Conservation (phyloP, 352 stramenopile species). For the Globisporangium iwayamae region DNA sequence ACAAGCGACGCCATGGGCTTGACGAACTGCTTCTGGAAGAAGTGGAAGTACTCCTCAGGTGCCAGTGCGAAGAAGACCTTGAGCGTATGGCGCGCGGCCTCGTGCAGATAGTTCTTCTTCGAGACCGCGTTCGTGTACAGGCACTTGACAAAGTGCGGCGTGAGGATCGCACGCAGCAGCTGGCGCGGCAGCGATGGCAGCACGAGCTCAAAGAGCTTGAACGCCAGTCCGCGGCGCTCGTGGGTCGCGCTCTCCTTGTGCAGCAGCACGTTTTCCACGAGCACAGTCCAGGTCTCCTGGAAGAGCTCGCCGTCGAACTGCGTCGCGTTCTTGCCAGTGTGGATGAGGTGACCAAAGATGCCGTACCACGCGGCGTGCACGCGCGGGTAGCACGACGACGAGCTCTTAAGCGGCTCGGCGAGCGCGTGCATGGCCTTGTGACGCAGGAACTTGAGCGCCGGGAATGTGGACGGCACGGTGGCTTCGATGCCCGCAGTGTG, state of each 20-base stretch:
- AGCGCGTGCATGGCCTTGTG: constrained; percentile 64
- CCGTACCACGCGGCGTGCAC: constrained; percentile 77
- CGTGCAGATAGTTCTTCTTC: constrained; percentile 83
- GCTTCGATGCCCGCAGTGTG: constrained; percentile 36
- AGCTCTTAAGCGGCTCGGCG: constrained; percentile 59
- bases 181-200: constrained; percentile 43
- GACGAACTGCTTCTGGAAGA: constrained; percentile 68
- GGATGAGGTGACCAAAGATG: constrained; percentile 73
- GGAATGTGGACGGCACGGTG: constrained; percentile 33
- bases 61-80: constrained; percentile 48
- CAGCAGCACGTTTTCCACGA: constrained; percentile 80
- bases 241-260: constrained; percentile 46
- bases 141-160: constrained; percentile 75
- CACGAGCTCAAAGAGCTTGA: constrained; percentile 84
- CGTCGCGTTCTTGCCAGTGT: constrained; percentile 29
- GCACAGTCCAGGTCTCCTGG: constrained; percentile 73
- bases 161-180: constrained; percentile 61
- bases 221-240: constrained; percentile 67
- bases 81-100: constrained; percentile 65
- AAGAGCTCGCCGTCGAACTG: constrained; percentile 62
- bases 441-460: constrained; percentile 39
- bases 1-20: constrained; percentile 59
- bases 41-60: constrained; percentile 64
- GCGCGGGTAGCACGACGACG: constrained; percentile 68
- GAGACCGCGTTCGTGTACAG: constrained; percentile 78